Evolutionary conservation across 2,329 filamentous ascomycete genomes (phyloP), one percentile per base, ranked within the genome.

Genomic region (Chrysoporthe puriensis): DNA sequence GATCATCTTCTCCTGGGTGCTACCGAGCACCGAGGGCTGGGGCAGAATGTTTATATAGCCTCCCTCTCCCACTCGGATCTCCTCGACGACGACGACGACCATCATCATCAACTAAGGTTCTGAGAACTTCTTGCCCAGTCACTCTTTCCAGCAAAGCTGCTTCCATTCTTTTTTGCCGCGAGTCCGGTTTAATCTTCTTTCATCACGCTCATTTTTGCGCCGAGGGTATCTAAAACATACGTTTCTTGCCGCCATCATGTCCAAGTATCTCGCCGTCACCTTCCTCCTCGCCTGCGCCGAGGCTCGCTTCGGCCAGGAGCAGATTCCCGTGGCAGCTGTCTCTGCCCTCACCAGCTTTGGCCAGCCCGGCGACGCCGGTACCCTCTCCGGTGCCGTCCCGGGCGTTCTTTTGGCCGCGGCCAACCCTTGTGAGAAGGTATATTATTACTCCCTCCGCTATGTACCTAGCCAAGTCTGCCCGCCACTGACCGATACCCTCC

Each of bases 281-380:
- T 68, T 77, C 69, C 67, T 80, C 66, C 72, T 82, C 69, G 73
- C 80, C 46, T 62, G 46, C 43, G 81, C 77, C 66, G 80, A 84
- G 71, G 84, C 84, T 68, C 82, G 88, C 70, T 90, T 91, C 76
- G 84, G 84, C 54, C 87, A 90, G 78, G 88, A 91, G 76, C 85
- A 90, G 74, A 74, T 81, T 58, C 84, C 87, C 62, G 86, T 89
- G 58, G 71, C 78, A 26, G 85, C 82, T 68, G 85, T 90, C 70
- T 74, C 75, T 56, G 81, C 81, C 18, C 82, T 90, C 34, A 75
- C 80, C 64, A 78, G 82, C 71, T 83, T 85, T 59, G 88, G 88
- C 66, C 76, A 79, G 56, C 79, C 87, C 2, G 89, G 89, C 54
- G 82, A 84, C 72, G 88, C 89, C 56, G 83, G 83, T 50, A 90